phyloP scores from a whole-genome alignment of 225 moss, liverwort and hornwort genomes.

The Sphagnum tenellum region DNA sequence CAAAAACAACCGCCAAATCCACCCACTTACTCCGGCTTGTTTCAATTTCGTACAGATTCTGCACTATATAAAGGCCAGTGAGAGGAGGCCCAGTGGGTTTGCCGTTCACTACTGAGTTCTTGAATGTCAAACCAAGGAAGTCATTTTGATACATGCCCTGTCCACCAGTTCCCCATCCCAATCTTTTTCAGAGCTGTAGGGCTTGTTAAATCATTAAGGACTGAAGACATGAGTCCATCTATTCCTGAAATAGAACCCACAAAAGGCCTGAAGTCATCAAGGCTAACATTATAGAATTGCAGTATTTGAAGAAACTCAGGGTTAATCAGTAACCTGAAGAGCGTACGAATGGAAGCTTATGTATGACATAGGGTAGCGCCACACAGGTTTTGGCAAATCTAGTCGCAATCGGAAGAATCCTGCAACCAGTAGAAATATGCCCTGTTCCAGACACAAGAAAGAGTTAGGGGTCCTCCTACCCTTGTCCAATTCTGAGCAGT shows the following conservation, averaged over 20 bases:
- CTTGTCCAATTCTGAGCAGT: no score
- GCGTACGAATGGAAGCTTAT: conserved; percentile 39
- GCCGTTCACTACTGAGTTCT: conserved; percentile 40
- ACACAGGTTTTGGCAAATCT: conserved; percentile 41
- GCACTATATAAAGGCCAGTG: conserved; percentile 39
- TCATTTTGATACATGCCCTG: conserved; percentile 94
- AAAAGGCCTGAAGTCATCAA: background rate
- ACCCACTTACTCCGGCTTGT: conserved; percentile 52
- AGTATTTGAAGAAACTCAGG: background rate
- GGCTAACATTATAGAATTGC: background rate
- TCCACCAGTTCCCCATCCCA: background rate
- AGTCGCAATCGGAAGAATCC: conserved; percentile 39
- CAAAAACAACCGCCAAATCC: conserved; percentile 38
- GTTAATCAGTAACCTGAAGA: conserved; percentile 15
- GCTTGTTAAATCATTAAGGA: background rate
- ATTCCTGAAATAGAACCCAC: background rate
- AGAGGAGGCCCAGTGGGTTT: conserved; percentile 45
- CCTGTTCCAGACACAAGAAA: conserved; percentile 9
- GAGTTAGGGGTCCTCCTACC: no score
- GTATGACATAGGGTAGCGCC: conserved; percentile 41
- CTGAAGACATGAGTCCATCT: background rate
- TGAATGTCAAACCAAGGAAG: conserved; percentile 60
- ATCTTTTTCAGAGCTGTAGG: background rate
- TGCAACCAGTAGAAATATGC: conserved; percentile 34
- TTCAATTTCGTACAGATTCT: conserved; percentile 45